Conservation (phyloP, 192 early-diverging fungal species). For the Piromyces sp. region DNA sequence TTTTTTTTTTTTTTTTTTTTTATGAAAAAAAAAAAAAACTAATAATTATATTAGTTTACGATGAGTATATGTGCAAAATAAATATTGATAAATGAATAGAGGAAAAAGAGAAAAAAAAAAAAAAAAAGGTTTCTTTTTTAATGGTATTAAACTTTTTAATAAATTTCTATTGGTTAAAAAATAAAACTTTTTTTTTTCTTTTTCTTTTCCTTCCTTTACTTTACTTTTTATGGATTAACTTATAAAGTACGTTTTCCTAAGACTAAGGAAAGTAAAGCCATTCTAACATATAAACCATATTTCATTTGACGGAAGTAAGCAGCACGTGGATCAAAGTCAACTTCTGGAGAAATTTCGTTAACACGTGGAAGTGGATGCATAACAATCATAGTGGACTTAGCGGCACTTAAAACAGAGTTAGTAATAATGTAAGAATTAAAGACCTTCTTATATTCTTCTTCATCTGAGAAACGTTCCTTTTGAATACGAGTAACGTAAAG, state of each 20-base stretch:
- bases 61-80: too few relatives aligned
- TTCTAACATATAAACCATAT: constrained; percentile 92
- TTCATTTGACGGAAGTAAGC: constrained; percentile 95
- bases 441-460: constrained; percentile 64
- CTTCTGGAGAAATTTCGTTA: constrained; percentile 87
- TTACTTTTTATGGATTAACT: neutral
- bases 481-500: constrained; percentile 94
- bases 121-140: too few relatives aligned
- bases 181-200: too few relatives aligned
- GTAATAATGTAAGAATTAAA: constrained; percentile 66
- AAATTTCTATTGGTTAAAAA: too few relatives aligned
- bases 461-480: constrained; percentile 72
- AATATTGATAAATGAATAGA: too few relatives aligned
- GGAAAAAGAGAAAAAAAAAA: too few relatives aligned
- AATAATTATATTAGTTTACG: too few relatives aligned
- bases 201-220: too few relatives aligned
- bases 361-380: constrained; percentile 96
- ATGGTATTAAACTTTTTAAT: too few relatives aligned
- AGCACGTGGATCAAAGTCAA: constrained; percentile 92
- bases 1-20: too few relatives aligned
- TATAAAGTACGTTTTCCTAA: neutral
- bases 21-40: too few relatives aligned
- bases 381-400: constrained; percentile 92
- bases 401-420: constrained; percentile 64
- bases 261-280: constrained; percentile 82